Evolutionary conservation across 2,329 filamentous ascomycete species (phyloP).

Genomic region (Pestalotiopsis sp.): DNA sequence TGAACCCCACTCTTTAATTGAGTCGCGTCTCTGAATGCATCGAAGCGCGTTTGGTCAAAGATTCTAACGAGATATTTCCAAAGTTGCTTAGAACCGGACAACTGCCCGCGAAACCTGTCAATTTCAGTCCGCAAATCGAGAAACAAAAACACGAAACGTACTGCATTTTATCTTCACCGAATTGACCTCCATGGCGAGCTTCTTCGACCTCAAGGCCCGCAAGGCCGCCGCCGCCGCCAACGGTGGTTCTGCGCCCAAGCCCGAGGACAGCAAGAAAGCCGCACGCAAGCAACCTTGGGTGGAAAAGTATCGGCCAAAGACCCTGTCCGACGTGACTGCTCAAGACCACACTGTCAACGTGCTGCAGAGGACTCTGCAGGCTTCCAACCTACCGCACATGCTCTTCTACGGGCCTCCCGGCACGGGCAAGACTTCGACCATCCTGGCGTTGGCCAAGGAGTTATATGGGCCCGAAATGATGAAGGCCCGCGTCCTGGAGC

Average conservation of each 20-base stretch:
- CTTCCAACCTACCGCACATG: slow-evolving; percentile 96
- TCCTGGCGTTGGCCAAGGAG: slow-evolving; percentile 94
- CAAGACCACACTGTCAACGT: slow-evolving; percentile 97
- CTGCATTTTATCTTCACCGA: neutral
- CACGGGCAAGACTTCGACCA: slow-evolving; percentile 96
- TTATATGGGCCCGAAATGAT: slow-evolving; percentile 95
- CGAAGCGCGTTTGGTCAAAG: slow-evolving; percentile 1
- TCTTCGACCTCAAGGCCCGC: slow-evolving; percentile 94
- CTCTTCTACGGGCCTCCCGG: slow-evolving; percentile 98
- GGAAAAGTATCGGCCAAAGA: slow-evolving; percentile 98
- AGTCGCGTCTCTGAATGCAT: neutral
- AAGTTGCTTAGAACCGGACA: neutral
- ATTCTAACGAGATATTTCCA: neutral
- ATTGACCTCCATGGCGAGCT: slow-evolving; percentile 68
- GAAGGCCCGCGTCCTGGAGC: slow-evolving; percentile 91
- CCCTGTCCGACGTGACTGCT: slow-evolving; percentile 89
- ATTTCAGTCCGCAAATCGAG: neutral
- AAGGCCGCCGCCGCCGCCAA: slow-evolving; percentile 74
- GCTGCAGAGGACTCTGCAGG: slow-evolving; percentile 88
- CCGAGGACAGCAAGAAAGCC: slow-evolving; percentile 61
- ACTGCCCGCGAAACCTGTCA: neutral
- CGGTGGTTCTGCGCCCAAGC: slow-evolving; percentile 63
- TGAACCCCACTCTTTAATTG: slow-evolving; percentile 2
- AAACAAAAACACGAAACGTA: neutral
- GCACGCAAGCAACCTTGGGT: slow-evolving; percentile 88